Percentiles rank a stretch among this genome's conserved stretches.
These are phyloP conservation scores for Phytophthora melonis DNA, from an alignment of 352 stramenopile species.

Conservation along the genomic window DNA sequence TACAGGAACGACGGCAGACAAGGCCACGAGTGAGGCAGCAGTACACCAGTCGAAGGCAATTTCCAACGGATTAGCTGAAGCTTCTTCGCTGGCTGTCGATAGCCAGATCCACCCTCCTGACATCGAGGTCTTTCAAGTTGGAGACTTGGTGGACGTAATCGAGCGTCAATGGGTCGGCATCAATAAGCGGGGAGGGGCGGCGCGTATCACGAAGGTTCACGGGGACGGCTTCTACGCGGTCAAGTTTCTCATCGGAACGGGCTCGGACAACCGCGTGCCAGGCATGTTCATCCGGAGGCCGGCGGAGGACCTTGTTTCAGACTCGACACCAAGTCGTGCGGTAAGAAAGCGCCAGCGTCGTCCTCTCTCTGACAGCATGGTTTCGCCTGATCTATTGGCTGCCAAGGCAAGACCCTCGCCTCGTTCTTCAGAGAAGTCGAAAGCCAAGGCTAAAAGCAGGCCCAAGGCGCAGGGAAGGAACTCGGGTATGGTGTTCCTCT, in stretches of 20 bases:
- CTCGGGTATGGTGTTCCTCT: conserved; percentile 62
- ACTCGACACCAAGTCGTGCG: conserved; percentile 51
- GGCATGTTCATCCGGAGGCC: conserved; percentile 53
- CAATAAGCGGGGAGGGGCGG: conserved; percentile 92
- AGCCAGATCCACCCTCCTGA: conserved; percentile 24
- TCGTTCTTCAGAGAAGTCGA: conserved; percentile 17
- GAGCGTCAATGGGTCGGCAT: conserved; percentile 91
- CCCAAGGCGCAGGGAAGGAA: conserved; percentile 27
- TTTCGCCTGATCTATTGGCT: conserved; percentile 20
- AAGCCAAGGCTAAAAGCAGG: conserved; percentile 29
- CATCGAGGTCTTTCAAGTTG: conserved; percentile 55
- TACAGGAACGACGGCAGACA: not conserved
- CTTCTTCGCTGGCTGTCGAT: conserved; percentile 22
- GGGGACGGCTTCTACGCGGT: conserved; percentile 64
- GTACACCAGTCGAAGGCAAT: conserved; percentile 5
- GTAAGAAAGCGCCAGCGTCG: conserved; percentile 43
- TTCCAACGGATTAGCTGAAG: conserved; percentile 16
- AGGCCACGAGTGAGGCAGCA: not conserved
- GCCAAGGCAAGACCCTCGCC: conserved; percentile 16
- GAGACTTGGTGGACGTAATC: conserved; percentile 89
- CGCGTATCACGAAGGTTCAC: conserved; percentile 75
- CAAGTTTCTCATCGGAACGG: conserved; percentile 63
- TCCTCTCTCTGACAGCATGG: conserved; percentile 22
- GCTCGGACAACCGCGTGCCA: conserved; percentile 43
- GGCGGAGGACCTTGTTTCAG: conserved; percentile 46